phyloP scores from a whole-genome alignment of 129 eudicot species.

The Ambrosia artemisiifolia region DNA sequence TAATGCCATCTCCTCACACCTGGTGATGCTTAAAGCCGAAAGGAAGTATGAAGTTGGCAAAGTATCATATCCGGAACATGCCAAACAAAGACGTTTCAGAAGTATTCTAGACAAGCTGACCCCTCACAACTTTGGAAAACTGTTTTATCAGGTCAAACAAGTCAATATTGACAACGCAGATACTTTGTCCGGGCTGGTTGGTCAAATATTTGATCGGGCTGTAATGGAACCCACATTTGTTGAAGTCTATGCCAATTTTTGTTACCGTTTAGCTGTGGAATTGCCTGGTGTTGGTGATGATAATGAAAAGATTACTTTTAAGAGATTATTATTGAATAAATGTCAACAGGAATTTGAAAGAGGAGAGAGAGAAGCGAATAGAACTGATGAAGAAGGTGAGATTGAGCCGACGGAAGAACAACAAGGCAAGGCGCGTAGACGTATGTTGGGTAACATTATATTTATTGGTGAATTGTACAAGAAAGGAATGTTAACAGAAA shows the following conservation, averaged over 20 bases:
- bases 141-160: constrained; percentile 81
- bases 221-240: constrained; percentile 71
- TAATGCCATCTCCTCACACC: constrained; percentile 82
- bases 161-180: constrained; percentile 59
- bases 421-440: constrained; percentile 56
- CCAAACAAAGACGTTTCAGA: constrained; percentile 78
- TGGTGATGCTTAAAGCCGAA: constrained; percentile 83
- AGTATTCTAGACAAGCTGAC: constrained; percentile 77
- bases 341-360: constrained; percentile 96
- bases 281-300: constrained; percentile 73
- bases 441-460: constrained; percentile 95
- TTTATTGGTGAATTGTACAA: constrained; percentile 88
- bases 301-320: constrained; percentile 28
- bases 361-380: constrained; percentile 81
- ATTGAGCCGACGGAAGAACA: constrained; percentile 63
- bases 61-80: constrained; percentile 76
- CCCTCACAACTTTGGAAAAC: constrained; percentile 87
- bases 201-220: constrained; percentile 84
- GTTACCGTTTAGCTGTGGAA: constrained; percentile 63
- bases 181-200: constrained; percentile 60
- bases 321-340: constrained; percentile 48
- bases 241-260: constrained; percentile 73
- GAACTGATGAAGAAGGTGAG: constrained; percentile 78
- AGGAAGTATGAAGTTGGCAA: constrained; percentile 86
- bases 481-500: constrained; percentile 91